These are phyloP conservation scores for Globisporangium cystogenes DNA, from an alignment of 352 stramenopile species.

Conservation along the genomic window DNA sequence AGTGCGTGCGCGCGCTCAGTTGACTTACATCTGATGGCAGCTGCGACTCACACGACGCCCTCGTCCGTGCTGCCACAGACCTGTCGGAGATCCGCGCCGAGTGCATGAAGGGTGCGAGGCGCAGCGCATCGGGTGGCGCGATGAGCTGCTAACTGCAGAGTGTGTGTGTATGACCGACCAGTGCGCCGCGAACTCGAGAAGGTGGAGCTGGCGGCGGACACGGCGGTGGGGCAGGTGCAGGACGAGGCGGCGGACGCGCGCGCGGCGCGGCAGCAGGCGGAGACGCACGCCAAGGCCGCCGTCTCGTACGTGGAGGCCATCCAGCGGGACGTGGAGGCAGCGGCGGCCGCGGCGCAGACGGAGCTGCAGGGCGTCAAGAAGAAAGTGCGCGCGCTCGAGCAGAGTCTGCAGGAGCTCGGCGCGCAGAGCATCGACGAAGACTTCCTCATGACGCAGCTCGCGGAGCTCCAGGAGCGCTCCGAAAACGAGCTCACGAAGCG, in stretches of 20 bases:
- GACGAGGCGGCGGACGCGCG: slow-evolving; percentile 13
- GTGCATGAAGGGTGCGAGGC: slow-evolving; percentile 22
- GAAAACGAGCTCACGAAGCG: slow-evolving; percentile 30
- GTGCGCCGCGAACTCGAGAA: slow-evolving; percentile 41
- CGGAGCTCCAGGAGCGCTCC: slow-evolving; percentile 42
- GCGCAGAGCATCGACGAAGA: slow-evolving; percentile 44
- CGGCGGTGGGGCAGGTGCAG: slow-evolving; percentile 27
- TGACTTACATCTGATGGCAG: background rate
- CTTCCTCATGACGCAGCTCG: slow-evolving; percentile 43
- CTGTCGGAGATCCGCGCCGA: slow-evolving; percentile 22
- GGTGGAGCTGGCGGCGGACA: slow-evolving; percentile 28
- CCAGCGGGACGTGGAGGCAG: slow-evolving; percentile 1
- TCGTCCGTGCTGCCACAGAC: slow-evolving; percentile 5
- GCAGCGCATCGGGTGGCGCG: background rate
- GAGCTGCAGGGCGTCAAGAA: slow-evolving; percentile 20
- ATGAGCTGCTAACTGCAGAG: background rate
- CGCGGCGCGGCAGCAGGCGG: slow-evolving; percentile 7
- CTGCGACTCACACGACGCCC: background rate
- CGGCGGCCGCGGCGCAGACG: background rate
- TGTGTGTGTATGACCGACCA: background rate
- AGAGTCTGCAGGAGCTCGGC: slow-evolving; percentile 14
- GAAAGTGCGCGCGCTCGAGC: slow-evolving; percentile 17
- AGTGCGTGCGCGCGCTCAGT: slow-evolving; percentile 14
- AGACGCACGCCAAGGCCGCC: slow-evolving; percentile 2
- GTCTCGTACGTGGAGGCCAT: background rate